These are phyloP conservation scores for Tilletia caries DNA, from an alignment of 1,284 basidiomycete species.

Conservation along the genomic window DNA sequence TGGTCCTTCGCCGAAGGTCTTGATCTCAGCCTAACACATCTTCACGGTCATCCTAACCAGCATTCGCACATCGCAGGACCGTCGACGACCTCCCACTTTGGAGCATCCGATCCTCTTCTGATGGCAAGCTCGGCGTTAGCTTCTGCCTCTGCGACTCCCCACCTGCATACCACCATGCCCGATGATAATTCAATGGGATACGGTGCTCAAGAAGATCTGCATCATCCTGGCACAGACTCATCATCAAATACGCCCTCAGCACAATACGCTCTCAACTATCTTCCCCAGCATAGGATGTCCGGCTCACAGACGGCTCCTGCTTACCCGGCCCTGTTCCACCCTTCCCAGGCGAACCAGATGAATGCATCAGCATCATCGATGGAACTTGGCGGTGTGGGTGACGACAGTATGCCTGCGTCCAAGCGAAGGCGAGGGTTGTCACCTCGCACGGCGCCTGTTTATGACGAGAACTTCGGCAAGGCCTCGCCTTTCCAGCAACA, in stretches of 20 bases:
- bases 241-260: background rate
- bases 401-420: background rate
- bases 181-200: too few species aligned
- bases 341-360: too few species aligned
- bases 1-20: conserved; percentile 9
- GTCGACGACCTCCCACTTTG: too few species aligned
- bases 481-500: background rate
- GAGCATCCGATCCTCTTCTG: too few species aligned
- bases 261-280: conserved; percentile 4
- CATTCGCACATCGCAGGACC: background rate
- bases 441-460: background rate
- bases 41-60: background rate
- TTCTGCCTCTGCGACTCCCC: too few species aligned
- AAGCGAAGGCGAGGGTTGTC: background rate
- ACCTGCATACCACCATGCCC: too few species aligned
- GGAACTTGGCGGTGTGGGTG: background rate
- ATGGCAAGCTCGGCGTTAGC: too few species aligned
- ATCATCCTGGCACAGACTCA: background rate
- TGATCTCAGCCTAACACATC: background rate
- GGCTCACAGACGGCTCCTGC: background rate
- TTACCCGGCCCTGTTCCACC: background rate
- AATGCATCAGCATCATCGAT: background rate
- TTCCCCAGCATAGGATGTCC: background rate
- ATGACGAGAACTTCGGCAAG: background rate
- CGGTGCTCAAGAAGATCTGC: too few species aligned